phyloP scores from a whole-genome alignment of 179 eudicot species.

The Camellia oleifera region DNA sequence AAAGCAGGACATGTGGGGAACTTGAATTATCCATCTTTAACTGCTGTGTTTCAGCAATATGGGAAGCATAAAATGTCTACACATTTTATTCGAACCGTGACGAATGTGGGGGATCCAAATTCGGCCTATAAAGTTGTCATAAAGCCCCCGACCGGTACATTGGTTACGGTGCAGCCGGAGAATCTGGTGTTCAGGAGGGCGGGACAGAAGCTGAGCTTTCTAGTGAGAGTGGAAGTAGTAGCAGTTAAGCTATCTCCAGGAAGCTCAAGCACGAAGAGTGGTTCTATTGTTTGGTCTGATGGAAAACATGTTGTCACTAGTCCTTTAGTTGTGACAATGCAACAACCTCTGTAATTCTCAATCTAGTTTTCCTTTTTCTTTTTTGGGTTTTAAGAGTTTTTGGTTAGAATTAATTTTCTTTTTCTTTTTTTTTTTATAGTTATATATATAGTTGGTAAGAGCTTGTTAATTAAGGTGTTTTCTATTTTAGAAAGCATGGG shows the following conservation, averaged over 20 bases:
- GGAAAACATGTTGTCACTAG: constrained; percentile 73
- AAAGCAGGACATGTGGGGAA: constrained; percentile 81
- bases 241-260: constrained; percentile 58
- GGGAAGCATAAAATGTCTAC: constrained; percentile 69
- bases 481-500: constrained; percentile 14
- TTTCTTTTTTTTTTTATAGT: background rate
- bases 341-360: constrained; percentile 52
- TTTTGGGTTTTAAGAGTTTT: background rate
- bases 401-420: background rate
- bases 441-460: background rate
- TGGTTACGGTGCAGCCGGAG: constrained; percentile 64
- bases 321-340: constrained; percentile 84
- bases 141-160: constrained; percentile 49
- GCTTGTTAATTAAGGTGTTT: background rate
- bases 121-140: constrained; percentile 55
- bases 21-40: constrained; percentile 76
- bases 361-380: background rate
- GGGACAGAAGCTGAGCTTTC: constrained; percentile 70
- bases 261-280: constrained; percentile 51
- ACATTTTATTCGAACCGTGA: constrained; percentile 71
- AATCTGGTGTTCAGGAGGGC: constrained; percentile 56
- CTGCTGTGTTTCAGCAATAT: constrained; percentile 71
- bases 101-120: constrained; percentile 70
- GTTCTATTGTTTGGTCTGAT: constrained; percentile 78
- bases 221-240: constrained; percentile 63